A percentile compares a stretch with the other conserved stretches of the same genome.
phyloP scores from a whole-genome alignment of 2,329 filamentous ascomycete genomes.

The Rasamsonia emersonii region DNA sequence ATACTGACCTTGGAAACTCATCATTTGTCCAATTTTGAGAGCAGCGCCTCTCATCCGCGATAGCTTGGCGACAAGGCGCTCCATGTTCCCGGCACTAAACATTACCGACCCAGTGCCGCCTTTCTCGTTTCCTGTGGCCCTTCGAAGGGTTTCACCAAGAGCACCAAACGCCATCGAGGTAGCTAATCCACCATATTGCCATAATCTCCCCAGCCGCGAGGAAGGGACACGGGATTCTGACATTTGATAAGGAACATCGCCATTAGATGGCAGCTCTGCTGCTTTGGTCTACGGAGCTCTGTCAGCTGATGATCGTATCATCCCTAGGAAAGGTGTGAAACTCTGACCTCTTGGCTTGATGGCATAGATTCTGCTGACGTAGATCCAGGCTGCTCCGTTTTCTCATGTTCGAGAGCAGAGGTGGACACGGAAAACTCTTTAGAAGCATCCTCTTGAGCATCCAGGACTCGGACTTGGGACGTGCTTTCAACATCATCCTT shows the following conservation, averaged over 20 bases:
- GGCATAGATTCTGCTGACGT: too few species aligned
- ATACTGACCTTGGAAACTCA: conserved; percentile 71
- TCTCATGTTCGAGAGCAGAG: too few species aligned
- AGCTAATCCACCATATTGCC: conserved; percentile 90
- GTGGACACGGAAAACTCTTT: background rate
- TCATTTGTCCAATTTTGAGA: conserved; percentile 95
- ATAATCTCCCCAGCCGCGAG: conserved; percentile 74
- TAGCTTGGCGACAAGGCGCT: conserved; percentile 82
- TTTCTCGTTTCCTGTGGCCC: conserved; percentile 60
- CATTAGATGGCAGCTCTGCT: conserved; percentile 5
- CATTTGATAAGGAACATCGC: conserved; percentile 54
- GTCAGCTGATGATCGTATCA: too few species aligned
- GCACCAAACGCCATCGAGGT: conserved; percentile 94
- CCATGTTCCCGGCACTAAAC: conserved; percentile 83
- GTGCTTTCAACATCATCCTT: conserved; percentile 8
- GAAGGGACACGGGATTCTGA: conserved; percentile 86
- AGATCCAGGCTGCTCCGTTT: too few species aligned
- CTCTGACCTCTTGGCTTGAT: too few species aligned
- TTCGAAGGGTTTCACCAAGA: conserved; percentile 72
- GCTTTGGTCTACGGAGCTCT: conserved; percentile 19
- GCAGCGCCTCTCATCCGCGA: conserved; percentile 95
- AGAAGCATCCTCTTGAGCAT: background rate
- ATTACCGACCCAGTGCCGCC: conserved; percentile 62
- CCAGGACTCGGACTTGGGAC: background rate
- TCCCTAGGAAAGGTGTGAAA: too few species aligned